These are phyloP conservation scores for Calonectria ilicicola DNA, from an alignment of 2,329 filamentous ascomycete species.

Conservation along the genomic window DNA sequence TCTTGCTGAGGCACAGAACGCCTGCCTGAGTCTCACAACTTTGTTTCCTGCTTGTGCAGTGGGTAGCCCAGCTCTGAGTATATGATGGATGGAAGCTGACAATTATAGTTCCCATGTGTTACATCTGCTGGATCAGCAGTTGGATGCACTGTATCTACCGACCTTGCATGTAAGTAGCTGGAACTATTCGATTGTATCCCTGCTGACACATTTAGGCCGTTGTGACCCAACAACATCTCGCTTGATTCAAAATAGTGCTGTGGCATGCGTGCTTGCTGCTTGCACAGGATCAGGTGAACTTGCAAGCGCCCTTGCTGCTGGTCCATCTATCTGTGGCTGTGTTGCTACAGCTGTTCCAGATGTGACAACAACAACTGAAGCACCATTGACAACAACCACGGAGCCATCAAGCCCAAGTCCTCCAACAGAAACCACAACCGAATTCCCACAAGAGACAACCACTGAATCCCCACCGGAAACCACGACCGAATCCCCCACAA, in stretches of 20 bases:
- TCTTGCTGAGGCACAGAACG: constrained; percentile 31
- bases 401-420: neutral
- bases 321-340: constrained; percentile 35
- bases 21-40: constrained; percentile 35
- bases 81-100: neutral
- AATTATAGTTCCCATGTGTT: constrained; percentile 36
- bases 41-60: constrained; percentile 40
- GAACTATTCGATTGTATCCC: neutral
- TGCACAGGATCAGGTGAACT: constrained; percentile 28
- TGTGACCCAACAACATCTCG: constrained; percentile 34
- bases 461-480: neutral
- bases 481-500: neutral
- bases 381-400: neutral
- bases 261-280: constrained; percentile 32
- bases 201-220: constrained; percentile 29
- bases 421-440: neutral
- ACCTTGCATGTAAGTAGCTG: constrained; percentile 37
- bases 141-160: constrained; percentile 37
- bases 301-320: constrained; percentile 32
- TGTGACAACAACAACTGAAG: constrained; percentile 13
- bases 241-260: constrained; percentile 32
- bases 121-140: constrained; percentile 34
- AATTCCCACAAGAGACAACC: neutral
- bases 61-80: constrained; percentile 9
- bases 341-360: constrained; percentile 30